These are phyloP conservation scores for Barbatosphaeria neglecta DNA, from an alignment of 495 filamentous ascomycete genomes.

Conservation along the genomic window DNA sequence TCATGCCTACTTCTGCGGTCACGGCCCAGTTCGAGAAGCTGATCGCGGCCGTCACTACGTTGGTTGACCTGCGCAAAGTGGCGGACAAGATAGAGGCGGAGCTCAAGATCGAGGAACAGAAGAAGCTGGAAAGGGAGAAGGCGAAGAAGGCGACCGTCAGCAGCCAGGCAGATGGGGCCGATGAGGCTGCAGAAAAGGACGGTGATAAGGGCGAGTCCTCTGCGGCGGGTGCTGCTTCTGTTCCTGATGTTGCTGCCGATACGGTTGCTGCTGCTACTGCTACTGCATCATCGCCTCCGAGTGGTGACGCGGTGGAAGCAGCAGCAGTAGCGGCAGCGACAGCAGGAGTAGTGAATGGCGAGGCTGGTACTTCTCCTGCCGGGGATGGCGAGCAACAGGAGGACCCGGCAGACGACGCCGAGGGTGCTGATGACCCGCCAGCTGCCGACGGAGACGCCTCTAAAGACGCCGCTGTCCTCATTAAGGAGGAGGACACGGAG, in stretches of 20 bases:
- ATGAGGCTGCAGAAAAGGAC: neutral
- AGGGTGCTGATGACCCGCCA: conserved; percentile 1
- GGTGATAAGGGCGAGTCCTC: neutral
- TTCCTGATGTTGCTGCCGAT: no score
- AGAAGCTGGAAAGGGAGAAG: conserved; percentile 49
- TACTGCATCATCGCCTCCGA: neutral
- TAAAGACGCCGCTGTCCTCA: conserved; percentile 9
- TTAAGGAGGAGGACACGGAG: conserved; percentile 16
- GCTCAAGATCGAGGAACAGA: conserved; percentile 58
- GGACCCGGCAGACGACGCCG: conserved; percentile 6
- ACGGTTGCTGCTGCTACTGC: no score
- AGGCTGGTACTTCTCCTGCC: conserved; percentile 4
- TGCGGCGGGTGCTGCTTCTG: neutral
- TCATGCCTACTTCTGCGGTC: conserved; percentile 77
- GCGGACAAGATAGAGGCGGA: conserved; percentile 80
- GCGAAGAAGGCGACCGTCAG: conserved; percentile 2
- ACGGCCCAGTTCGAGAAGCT: conserved; percentile 72
- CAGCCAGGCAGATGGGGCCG: conserved; percentile 6
- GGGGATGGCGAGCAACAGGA: conserved; percentile 5
- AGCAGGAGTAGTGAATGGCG: neutral
- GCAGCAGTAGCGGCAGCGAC: neutral
- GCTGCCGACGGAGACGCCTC: conserved; percentile 1
- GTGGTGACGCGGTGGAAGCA: neutral
- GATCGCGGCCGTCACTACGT: conserved; percentile 55
- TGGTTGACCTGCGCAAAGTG: conserved; percentile 76